Percentiles rank a stretch among this genome's conserved stretches.
phyloP scores from a whole-genome alignment of 768 basidiomycete genomes.

The Boletus rubroflammeus region DNA sequence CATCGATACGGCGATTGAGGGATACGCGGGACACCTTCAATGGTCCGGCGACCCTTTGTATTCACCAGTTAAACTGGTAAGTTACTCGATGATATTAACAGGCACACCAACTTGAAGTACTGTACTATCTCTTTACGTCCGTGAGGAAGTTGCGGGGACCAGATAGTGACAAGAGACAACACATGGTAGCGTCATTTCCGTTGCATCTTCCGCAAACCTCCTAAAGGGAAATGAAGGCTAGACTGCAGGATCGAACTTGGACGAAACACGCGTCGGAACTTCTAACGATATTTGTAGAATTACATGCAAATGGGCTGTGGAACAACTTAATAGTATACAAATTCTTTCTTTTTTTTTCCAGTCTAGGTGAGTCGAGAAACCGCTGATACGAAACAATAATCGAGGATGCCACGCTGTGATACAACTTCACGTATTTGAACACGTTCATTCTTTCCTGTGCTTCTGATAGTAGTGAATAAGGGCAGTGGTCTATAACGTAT shows the following conservation, averaged over 20 bases:
- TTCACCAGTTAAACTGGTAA: no score
- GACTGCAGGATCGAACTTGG: neutral
- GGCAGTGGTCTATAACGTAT: conserved; percentile 70
- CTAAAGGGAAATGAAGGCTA: neutral
- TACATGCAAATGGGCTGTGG: conserved; percentile 7
- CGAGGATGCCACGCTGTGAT: neutral
- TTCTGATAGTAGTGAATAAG: conserved; percentile 97
- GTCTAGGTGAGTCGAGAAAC: neutral
- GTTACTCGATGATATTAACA: neutral
- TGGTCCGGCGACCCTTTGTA: neutral
- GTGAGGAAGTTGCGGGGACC: no score
- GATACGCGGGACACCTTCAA: neutral
- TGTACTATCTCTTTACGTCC: neutral
- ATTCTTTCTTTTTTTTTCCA: neutral
- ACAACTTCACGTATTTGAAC: conserved; percentile 27
- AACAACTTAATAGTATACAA: conserved; percentile 1
- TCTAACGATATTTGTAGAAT: conserved; percentile 1
- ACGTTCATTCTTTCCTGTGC: conserved; percentile 64
- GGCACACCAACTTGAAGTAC: neutral
- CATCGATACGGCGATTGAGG: neutral
- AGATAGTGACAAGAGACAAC: neutral
- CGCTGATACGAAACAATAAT: neutral
- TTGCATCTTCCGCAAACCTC: no score
- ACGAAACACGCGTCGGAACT: neutral
- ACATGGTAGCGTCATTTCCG: neutral